A percentile compares a stretch with the other conserved stretches of the same genome.
phyloP scores from a whole-genome alignment of 768 basidiomycete species.

The Hypsizygus marmoreus region DNA sequence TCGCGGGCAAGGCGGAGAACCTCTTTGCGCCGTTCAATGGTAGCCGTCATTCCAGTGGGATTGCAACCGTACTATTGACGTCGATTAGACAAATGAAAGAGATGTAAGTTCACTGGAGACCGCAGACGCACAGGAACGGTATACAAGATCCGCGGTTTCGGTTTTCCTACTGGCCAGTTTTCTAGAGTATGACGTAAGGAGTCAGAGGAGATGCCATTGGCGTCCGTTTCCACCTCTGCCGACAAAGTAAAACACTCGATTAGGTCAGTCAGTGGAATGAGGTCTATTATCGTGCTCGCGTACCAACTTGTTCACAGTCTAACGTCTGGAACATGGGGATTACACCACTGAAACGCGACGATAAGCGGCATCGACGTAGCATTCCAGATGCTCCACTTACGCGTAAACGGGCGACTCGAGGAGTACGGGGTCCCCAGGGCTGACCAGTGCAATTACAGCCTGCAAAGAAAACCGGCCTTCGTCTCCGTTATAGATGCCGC shows the following conservation, averaged over 20 bases:
- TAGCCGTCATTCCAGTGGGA: slow-evolving; percentile 76
- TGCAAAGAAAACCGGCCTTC: slow-evolving; percentile 22
- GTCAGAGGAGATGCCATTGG: slow-evolving; percentile 57
- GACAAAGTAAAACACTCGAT: not conserved
- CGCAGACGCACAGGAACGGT: slow-evolving; percentile 59
- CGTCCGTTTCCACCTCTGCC: slow-evolving; percentile 72
- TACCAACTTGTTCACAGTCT: slow-evolving; percentile 57
- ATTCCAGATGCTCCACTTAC: slow-evolving; percentile 35
- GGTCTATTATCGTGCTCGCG: slow-evolving; percentile 18
- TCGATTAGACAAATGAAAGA: not conserved
- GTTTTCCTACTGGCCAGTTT: slow-evolving; percentile 67
- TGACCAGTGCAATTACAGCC: slow-evolving; percentile 52
- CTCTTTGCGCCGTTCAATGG: slow-evolving; percentile 62
- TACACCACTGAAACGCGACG: slow-evolving; percentile 46
- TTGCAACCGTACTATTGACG: slow-evolving; percentile 71
- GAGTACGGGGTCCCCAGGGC: slow-evolving; percentile 76
- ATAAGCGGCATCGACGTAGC: slow-evolving; percentile 12
- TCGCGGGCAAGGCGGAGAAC: slow-evolving; percentile 69
- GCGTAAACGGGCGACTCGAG: slow-evolving; percentile 78
- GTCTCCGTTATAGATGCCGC: not conserved
- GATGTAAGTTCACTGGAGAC: not conserved
- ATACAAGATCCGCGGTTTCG: slow-evolving; percentile 73
- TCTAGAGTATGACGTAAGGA: slow-evolving; percentile 60
- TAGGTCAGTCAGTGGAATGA: not conserved
- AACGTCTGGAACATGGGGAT: slow-evolving; percentile 56